Conservation (phyloP, 345 rosid genomes). For the Geranium brycei region DNA sequence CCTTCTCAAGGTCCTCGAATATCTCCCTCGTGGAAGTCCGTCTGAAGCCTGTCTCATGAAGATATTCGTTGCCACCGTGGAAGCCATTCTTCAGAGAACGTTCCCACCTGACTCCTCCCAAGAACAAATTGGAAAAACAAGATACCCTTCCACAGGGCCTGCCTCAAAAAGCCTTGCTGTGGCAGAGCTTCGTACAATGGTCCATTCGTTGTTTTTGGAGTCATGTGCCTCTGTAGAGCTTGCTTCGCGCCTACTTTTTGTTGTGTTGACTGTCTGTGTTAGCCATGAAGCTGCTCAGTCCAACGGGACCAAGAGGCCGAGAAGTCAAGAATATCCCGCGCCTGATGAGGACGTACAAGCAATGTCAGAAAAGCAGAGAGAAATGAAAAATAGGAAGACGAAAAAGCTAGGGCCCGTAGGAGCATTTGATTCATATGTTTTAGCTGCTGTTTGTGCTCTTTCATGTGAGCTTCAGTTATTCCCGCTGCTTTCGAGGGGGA, state of each 20-base stretch:
- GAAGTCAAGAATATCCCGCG: slow-evolving; percentile 34
- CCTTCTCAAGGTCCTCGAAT: slow-evolving; percentile 91
- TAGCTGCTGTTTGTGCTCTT: slow-evolving; percentile 95
- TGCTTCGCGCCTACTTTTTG: slow-evolving; percentile 86
- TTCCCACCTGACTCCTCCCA: slow-evolving; percentile 54
- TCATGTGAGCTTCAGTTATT: slow-evolving; percentile 89
- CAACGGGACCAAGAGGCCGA: slow-evolving; percentile 55
- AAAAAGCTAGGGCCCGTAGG: slow-evolving; percentile 91
- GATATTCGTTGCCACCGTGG: slow-evolving; percentile 91
- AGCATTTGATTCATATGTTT: slow-evolving; percentile 90
- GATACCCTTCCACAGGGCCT: slow-evolving; percentile 42
- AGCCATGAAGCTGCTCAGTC: slow-evolving; percentile 95
- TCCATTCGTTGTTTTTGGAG: slow-evolving; percentile 85
- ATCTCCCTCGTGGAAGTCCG: slow-evolving; percentile 96
- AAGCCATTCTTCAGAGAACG: slow-evolving; percentile 78
- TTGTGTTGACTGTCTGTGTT: slow-evolving; percentile 89
- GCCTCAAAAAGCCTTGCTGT: slow-evolving; percentile 79
- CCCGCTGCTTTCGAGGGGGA: slow-evolving; percentile 55
- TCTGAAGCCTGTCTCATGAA: slow-evolving; percentile 98
- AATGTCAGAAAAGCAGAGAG: slow-evolving; percentile 25
- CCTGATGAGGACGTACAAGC: slow-evolving; percentile 27
- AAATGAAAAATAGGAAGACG: slow-evolving; percentile 29
- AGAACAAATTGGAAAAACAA: slow-evolving; percentile 39
- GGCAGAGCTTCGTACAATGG: slow-evolving; percentile 96
- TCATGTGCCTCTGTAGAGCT: slow-evolving; percentile 84